Percentiles rank a stretch among this genome's conserved stretches.
These are phyloP conservation scores for Apodospora peruviana DNA, from an alignment of 495 filamentous ascomycete species.

Conservation along the genomic window DNA sequence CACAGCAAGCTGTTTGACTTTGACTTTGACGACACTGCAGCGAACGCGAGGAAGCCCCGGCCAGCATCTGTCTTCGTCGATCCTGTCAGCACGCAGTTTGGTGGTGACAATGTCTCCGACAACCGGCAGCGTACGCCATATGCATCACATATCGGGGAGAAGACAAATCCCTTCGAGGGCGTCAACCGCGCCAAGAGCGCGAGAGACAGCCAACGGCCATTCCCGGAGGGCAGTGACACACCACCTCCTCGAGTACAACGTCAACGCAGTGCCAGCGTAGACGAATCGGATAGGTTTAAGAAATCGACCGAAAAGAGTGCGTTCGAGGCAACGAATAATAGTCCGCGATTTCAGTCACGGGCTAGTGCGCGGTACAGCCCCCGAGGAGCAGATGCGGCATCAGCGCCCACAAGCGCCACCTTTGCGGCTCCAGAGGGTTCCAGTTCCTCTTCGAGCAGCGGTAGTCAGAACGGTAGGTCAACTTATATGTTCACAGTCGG, in stretches of 20 bases:
- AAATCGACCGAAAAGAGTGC: constrained; percentile 9
- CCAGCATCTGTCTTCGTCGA: constrained; percentile 23
- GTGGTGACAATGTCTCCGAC: constrained; percentile 36
- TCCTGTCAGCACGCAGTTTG: constrained; percentile 37
- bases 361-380: constrained; percentile 25
- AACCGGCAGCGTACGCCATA: constrained; percentile 64
- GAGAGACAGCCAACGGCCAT: constrained; percentile 15
- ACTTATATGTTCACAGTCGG: not conserved
- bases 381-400: constrained; percentile 3
- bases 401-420: constrained; percentile 12
- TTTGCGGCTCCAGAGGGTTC: constrained; percentile 11
- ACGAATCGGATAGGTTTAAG: constrained; percentile 16
- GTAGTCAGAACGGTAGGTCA: not conserved
- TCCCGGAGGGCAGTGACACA: constrained; percentile 6
- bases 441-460: constrained; percentile 13
- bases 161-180: constrained; percentile 49
- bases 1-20: constrained; percentile 26
- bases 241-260: constrained; percentile 14
- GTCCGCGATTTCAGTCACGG: constrained; percentile 13
- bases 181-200: constrained; percentile 37
- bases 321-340: not conserved
- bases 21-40: constrained; percentile 40
- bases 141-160: constrained; percentile 62
- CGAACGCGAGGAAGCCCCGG: constrained; percentile 15
- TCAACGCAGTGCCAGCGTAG: constrained; percentile 27